Evolutionary conservation across 352 stramenopile genomes (phyloP).

Genomic region (Globisporangium cylindrosporum): DNA sequence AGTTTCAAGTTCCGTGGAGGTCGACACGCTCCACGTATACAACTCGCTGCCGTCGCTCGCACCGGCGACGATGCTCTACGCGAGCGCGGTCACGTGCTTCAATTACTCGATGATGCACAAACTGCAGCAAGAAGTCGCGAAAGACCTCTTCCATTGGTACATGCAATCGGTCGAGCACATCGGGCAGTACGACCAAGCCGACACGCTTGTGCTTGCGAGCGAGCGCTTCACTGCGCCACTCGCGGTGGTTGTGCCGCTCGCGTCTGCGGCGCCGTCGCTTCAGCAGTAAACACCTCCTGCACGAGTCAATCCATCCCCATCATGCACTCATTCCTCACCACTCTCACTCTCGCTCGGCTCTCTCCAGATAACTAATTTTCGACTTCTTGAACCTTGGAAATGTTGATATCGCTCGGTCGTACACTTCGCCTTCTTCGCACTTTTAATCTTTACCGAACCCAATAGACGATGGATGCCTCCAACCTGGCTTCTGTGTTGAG

Average conservation of each 20-base stretch:
- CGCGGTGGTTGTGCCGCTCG: neutral
- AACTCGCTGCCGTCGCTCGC: slow-evolving; percentile 52
- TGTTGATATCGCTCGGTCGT: neutral
- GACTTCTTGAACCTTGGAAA: neutral
- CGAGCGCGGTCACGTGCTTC: slow-evolving; percentile 48
- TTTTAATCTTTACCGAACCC: neutral
- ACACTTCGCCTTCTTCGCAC: neutral
- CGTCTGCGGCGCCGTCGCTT: neutral
- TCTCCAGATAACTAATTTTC: neutral
- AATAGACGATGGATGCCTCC: neutral
- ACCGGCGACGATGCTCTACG: slow-evolving; percentile 47
- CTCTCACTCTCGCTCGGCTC: neutral
- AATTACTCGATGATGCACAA: slow-evolving; percentile 71
- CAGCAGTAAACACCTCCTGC: neutral
- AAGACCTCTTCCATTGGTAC: slow-evolving; percentile 50
- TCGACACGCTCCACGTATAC: slow-evolving; percentile 55
- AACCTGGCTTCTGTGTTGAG: neutral
- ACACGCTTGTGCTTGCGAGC: slow-evolving; percentile 42
- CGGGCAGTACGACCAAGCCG: slow-evolving; percentile 29
- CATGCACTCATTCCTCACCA: neutral
- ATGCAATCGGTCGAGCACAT: slow-evolving; percentile 49
- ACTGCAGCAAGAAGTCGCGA: slow-evolving; percentile 28
- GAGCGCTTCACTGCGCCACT: slow-evolving; percentile 28
- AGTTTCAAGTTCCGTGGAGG: slow-evolving; percentile 16
- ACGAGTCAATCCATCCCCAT: neutral